Percentiles rank a stretch among this genome's conserved stretches.
These are phyloP conservation scores for Russula compacta DNA, from an alignment of 768 basidiomycete species.

Conservation along the genomic window DNA sequence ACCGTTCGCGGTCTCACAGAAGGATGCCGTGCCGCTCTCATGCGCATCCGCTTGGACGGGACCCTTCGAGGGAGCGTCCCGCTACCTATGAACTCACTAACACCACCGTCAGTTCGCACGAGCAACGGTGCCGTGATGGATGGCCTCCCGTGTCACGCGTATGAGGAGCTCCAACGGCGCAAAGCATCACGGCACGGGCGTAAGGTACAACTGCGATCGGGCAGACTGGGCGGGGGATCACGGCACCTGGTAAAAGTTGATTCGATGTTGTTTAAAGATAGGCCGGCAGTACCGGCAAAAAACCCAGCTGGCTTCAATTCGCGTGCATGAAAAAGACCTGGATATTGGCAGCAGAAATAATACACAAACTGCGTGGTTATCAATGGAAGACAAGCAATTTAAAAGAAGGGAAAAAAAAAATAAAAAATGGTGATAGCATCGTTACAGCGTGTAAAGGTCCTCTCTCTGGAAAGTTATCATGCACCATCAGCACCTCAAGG, in stretches of 20 bases:
- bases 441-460: slow-evolving; percentile 4
- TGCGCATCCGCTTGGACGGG: neutral
- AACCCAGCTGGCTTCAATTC: neutral
- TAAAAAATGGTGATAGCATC: slow-evolving; percentile 7
- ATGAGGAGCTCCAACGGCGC: neutral
- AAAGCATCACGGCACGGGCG: neutral
- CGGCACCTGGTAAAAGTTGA: neutral
- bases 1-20: too few species aligned
- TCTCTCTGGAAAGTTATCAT: slow-evolving; percentile 2
- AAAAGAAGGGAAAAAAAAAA: neutral
- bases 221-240: neutral
- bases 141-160: neutral
- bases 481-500: slow-evolving; percentile 15
- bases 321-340: neutral
- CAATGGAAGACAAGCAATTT: neutral
- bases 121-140: neutral
- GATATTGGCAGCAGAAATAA: slow-evolving; percentile 4
- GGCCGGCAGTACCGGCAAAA: neutral
- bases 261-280: neutral
- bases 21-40: neutral
- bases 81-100: neutral
- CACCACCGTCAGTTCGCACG: neutral
- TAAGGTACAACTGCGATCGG: neutral
- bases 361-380: slow-evolving; percentile 7
- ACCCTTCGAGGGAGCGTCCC: neutral